Conservation (phyloP, 352 stramenopile genomes). For the Blastocystis sp. region DNA sequence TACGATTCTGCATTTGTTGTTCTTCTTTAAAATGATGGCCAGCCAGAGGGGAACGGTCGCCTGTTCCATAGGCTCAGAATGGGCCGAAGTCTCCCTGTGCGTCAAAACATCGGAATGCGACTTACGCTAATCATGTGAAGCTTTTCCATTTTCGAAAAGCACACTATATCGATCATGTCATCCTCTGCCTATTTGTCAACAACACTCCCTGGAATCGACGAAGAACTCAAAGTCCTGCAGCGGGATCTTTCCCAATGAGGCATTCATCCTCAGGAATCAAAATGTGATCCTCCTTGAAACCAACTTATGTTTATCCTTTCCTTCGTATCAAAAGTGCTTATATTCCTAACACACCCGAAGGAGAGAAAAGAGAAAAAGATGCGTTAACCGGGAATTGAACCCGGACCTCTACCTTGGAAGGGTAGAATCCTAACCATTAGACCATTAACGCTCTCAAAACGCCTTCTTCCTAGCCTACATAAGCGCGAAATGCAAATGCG, state of each 20-base stretch:
- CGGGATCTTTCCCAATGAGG: constrained; percentile 6
- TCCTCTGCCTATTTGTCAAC: constrained; percentile 48
- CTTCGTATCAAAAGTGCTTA: not conserved
- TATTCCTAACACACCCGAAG: no score
- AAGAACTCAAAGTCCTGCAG: constrained; percentile 52
- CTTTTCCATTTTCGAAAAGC: constrained; percentile 38
- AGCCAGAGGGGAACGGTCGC: constrained; percentile 55
- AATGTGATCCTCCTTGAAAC: not conserved
- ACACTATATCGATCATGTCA: constrained; percentile 50
- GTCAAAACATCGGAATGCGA: not conserved
- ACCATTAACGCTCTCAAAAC: constrained; percentile 47
- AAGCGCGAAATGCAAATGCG: no score
- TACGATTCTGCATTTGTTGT: constrained; percentile 67
- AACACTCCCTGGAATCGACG: not conserved
- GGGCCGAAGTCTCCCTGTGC: constrained; percentile 59
- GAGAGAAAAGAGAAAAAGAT: constrained; percentile 19
- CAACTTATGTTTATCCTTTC: not conserved
- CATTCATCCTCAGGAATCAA: constrained; percentile 5
- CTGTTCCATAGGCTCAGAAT: constrained; percentile 64
- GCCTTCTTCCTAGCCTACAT: no score
- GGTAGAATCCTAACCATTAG: constrained; percentile 69
- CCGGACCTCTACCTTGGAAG: constrained; percentile 69
- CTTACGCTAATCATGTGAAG: constrained; percentile 30
- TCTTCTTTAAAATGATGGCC: constrained; percentile 54
- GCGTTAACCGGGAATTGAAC: constrained; percentile 64